Evolutionary conservation across 768 basidiomycete genomes (phyloP), one percentile per base, ranked within the genome.

Genomic region (Suillus subalutaceus): DNA sequence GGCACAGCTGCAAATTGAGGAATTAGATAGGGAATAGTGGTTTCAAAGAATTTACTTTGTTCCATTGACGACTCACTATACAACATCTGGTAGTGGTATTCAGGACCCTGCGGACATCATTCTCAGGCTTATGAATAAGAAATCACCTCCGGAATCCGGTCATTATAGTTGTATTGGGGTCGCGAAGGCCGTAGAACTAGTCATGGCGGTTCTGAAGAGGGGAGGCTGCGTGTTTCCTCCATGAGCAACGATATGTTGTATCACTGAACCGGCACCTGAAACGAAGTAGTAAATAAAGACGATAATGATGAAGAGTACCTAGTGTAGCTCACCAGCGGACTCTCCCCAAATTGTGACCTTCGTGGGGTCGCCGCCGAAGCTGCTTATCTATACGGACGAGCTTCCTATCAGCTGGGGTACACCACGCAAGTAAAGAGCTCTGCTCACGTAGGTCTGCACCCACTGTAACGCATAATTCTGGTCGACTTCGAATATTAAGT

Each of bases 241-340:
- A 26, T 26, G 26, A 26, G 26, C 26, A 26, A 85, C 71, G 1
- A 84, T 58, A 41, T 86, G 84, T 58, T 85, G 84, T 8, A 85
- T 30, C 7, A 85, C 84, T 2, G 84, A 85, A 5, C 84, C 84
- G 44, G 80, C 85, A 63, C 82, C 82, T 81, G 46, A 38, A 15
- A 44, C 16, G 23, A 59, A 55, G 4, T 44, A 12, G 3, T 23
- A 56, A 35, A 5, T n/a, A n/a, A n/a, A n/a, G n/a, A 26, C 26
- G 26, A 26, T 26, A 1, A 32, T 7, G 58, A 43, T 32, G 26
- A 40, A 10, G 60, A 10, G 37, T 41, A 18, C n/a, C 40, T 37
- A 32, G 23, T 23, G 38, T 2, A 20, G 15, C 62, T 37, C 13
- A 72, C 72, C 72, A 41, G 72, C 72, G 16, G 72, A 73, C 62